Conservation (phyloP, 164 flowering plant genomes). For the Sextonia rubra region DNA sequence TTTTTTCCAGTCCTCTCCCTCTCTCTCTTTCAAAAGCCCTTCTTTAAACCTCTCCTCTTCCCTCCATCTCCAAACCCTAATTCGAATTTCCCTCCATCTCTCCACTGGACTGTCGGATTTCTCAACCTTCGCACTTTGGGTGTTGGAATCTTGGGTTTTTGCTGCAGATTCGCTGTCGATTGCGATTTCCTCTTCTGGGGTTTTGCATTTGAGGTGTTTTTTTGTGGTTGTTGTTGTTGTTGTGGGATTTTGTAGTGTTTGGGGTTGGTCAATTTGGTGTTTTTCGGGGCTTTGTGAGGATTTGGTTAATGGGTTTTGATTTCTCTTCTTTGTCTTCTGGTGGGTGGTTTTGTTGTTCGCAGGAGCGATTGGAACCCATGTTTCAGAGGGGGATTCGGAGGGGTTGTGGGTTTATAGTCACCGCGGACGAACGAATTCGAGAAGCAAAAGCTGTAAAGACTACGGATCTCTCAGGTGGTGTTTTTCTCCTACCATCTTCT, state of each 20-base stretch:
- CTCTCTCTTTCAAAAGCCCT: neutral
- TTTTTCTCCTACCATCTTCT: neutral
- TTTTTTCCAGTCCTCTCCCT: slow-evolving; percentile 1
- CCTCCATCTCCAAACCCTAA: neutral
- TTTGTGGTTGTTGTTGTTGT: neutral
- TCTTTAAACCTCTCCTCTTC: neutral
- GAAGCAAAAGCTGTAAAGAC: neutral
- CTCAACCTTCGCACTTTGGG: too few relatives aligned
- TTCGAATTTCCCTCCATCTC: slow-evolving; percentile 8
- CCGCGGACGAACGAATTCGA: neutral
- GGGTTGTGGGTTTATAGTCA: slow-evolving; percentile 2
- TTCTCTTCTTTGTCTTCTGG: neutral
- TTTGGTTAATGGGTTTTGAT: neutral
- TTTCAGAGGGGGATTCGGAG: slow-evolving; percentile 4
- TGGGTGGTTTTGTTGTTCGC: neutral
- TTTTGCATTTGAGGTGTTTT: neutral
- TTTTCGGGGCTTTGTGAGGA: neutral
- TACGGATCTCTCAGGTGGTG: neutral
- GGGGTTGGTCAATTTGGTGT: neutral
- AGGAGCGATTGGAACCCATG: slow-evolving; percentile 6
- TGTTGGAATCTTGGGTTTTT: neutral
- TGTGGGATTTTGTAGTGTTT: neutral
- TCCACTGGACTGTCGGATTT: neutral
- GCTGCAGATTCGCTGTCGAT: neutral
- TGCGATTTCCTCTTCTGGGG: neutral